Evolutionary conservation across 2,329 filamentous ascomycete genomes (phyloP).

Genomic region (Penicillium sp.): DNA sequence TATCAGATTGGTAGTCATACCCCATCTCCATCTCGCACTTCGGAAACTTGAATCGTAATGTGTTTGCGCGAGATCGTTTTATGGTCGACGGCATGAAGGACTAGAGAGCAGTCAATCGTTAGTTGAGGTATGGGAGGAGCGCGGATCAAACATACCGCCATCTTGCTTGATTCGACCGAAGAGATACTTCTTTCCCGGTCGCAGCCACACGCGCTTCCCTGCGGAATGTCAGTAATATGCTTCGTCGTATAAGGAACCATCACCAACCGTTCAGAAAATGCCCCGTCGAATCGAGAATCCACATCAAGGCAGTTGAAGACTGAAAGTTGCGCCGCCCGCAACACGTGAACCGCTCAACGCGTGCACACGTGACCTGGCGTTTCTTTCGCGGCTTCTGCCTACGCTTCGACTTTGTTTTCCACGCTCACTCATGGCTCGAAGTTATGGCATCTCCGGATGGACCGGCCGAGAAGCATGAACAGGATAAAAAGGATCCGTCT

Average conservation of each 20-base stretch:
- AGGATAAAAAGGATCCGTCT: not conserved
- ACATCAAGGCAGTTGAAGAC: constrained; percentile 48
- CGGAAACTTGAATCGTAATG: constrained; percentile 67
- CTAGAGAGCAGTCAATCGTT: constrained; percentile 37
- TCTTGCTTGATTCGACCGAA: constrained; percentile 70
- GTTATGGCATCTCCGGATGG: constrained; percentile 23
- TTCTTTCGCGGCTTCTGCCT: constrained; percentile 21
- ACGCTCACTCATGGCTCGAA: constrained; percentile 8
- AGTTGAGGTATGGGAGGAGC: not conserved
- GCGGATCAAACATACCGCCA: constrained; percentile 48
- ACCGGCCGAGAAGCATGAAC: constrained; percentile 7
- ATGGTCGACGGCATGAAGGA: constrained; percentile 67
- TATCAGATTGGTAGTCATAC: constrained; percentile 43
- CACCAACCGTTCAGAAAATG: constrained; percentile 44
- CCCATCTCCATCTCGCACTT: constrained; percentile 62
- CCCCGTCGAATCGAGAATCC: constrained; percentile 56
- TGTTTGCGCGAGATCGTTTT: constrained; percentile 87
- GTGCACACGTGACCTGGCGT: constrained; percentile 35
- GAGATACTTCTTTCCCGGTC: constrained; percentile 77
- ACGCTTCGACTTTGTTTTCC: constrained; percentile 12
- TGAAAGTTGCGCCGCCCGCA: constrained; percentile 6
- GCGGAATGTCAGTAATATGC: constrained; percentile 36
- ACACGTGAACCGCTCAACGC: constrained; percentile 26
- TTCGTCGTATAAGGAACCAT: not conserved
- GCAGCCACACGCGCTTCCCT: constrained; percentile 76